Base-by-base conservation (phyloP, 768 basidiomycete genomes). In the Xerocomellus chrysenteron region DNA sequence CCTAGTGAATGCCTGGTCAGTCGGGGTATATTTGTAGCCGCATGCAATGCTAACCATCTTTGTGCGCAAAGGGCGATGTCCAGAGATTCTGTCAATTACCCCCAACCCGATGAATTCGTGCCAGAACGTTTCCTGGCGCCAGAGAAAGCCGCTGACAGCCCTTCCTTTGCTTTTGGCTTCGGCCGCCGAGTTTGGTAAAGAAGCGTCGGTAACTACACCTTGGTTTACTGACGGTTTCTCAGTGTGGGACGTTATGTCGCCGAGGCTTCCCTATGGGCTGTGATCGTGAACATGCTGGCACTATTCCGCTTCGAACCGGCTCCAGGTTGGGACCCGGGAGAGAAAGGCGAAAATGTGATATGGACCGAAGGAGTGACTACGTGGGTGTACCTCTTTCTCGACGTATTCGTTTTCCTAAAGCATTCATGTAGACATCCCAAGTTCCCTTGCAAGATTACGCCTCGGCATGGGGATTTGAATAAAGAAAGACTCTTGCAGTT, bases 211-310 rank as follows among this genome's bases (percentile, higher is more conserved):
- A 2, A 14, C 5, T 32, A 26, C 32, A 9, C n/a, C 2, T 17
- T 14, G 53, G 19, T n/a, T 13, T 33, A 42, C 42, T 54, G n/a
- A 36, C n/a, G 35, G 3, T 16, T 52, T 3, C 17, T 32, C 24
- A 77, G 74, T 50, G 73, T 77, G 17, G 79, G 78, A 24, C 62
- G 68, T 35, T 50, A 74, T 43, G 63, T 81, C 37, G 77, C 74
- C 0, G 73, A 76, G 7, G 65, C 72, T 4, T 73, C 71, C 41
- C 49, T 77, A 11, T 72, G 70, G 54, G 53, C 48, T 39, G 44
- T 48, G 12, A 26, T 59, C 5, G 64, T 44, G 26, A 54, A 45
- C 8, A 50, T 63, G 30, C 46, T 63, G 11, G 54, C 57, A 4
- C 8, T 55, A 11, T 57, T 60, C 50, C 35, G 33, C 12, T 43